These are phyloP conservation scores for Butyriboletus pseudospeciosus DNA, from an alignment of 1,284 basidiomycete species.

Conservation along the genomic window DNA sequence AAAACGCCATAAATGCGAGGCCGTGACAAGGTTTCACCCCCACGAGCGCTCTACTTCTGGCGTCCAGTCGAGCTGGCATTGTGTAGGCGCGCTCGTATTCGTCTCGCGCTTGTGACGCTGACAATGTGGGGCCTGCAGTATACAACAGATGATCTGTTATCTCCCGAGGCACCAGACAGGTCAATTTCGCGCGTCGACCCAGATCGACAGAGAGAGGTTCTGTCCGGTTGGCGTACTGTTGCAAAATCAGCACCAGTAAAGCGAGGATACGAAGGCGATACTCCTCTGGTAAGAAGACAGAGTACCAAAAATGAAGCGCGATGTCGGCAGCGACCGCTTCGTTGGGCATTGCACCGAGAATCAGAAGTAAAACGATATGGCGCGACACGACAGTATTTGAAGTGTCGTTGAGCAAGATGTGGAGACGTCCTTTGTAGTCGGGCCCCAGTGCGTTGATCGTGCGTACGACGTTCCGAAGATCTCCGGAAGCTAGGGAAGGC, in stretches of 20 bases:
- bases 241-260: constrained; percentile 11
- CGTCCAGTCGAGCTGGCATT: constrained; percentile 33
- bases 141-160: constrained; percentile 31
- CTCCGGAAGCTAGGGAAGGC: constrained; percentile 15
- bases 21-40: constrained; percentile 37
- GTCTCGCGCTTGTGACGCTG: constrained; percentile 16
- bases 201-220: constrained; percentile 15
- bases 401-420: constrained; percentile 37
- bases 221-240: constrained; percentile 14
- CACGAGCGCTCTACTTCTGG: constrained; percentile 29
- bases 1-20: constrained; percentile 36
- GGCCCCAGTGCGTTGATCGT: constrained; percentile 23
- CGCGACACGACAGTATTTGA: constrained; percentile 27
- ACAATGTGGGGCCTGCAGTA: constrained; percentile 24
- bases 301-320: constrained; percentile 45
- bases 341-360: constrained; percentile 33
- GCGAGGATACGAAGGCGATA: constrained; percentile 26
- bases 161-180: constrained; percentile 27
- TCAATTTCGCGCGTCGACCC: constrained; percentile 22
- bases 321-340: constrained; percentile 33
- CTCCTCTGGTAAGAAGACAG: constrained; percentile 34
- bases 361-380: constrained; percentile 36
- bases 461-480: constrained; percentile 24
- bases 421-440: constrained; percentile 19
- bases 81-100: constrained; percentile 23